Conservation (phyloP, 2,329 filamentous ascomycete species). For the Penicillium brevicompactum region DNA sequence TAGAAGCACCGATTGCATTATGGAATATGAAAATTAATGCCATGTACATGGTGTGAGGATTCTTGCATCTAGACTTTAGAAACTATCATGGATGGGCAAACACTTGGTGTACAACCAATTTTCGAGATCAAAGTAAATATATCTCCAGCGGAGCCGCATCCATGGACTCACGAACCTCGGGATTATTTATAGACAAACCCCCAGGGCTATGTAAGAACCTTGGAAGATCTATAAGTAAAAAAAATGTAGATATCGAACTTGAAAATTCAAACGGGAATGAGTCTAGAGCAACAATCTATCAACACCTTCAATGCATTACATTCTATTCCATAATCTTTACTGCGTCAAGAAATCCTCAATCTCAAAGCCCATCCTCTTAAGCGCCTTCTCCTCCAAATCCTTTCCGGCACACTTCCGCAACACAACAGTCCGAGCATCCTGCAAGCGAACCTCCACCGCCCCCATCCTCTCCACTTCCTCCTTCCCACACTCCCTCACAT, state of each 20-base stretch:
- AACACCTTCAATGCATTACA: constrained; percentile 2
- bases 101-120: too few relatives aligned
- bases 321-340: constrained; percentile 17
- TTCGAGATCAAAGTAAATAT: neutral
- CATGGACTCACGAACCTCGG: too few relatives aligned
- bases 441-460: constrained; percentile 59
- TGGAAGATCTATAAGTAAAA: neutral
- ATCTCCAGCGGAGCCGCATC: neutral
- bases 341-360: constrained; percentile 69
- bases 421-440: constrained; percentile 54
- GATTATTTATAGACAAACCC: too few relatives aligned
- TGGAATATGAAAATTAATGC: too few relatives aligned
- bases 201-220: neutral
- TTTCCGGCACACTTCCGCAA: constrained; percentile 49
- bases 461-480: constrained; percentile 47
- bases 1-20: too few relatives aligned
- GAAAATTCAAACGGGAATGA: neutral
- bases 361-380: constrained; percentile 81
- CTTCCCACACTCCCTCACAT: constrained; percentile 44
- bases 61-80: too few relatives aligned
- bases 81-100: too few relatives aligned
- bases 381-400: constrained; percentile 66
- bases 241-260: too few relatives aligned
- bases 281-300: neutral
- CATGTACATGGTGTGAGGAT: too few relatives aligned